Base-by-base conservation (phyloP, 768 basidiomycete genomes). In the Gloeostereum incarnatum region DNA sequence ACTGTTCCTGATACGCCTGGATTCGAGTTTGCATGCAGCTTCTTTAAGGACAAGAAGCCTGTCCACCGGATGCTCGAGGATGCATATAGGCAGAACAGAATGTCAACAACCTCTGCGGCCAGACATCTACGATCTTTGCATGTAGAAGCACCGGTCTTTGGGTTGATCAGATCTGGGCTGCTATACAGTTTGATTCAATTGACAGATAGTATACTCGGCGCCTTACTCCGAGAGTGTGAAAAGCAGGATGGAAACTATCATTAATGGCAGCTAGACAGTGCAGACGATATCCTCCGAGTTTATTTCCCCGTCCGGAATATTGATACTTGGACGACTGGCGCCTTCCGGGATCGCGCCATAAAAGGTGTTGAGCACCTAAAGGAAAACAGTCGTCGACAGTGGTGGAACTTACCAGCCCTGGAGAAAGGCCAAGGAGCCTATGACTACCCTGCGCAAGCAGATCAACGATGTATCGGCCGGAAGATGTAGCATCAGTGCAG, bases 1-100 rank as follows among this genome's bases (percentile, higher is more conserved):
- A 63, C 63, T 34, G 61, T 71, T 8, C 69, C 73, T 0, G 66
- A 67, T 22, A 57, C 52, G 34, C 58, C 65, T 2, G 59, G 63
- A 7, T 74, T 75, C 46, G 73, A 75, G 51, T 72, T 76, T 41
- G 60, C 58, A 10, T 71, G 75, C 45, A 65, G 66, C 39, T 54
- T 76, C 35, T 75, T 69, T 69, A 73, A 78, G 46, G 73, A 78
- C 54, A 78, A 78, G 60, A 78, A 75, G 39, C 68, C 71, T 0
- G 55, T 62, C 8, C 68, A 74, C 31, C 47, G 58, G 4, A 50
- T 70, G 44, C 59, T 71, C 2, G 71, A 69, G 31, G 66, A 69
- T 40, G 75, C 75, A 1, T 73, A 73, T 48, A 55, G 75, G 17
- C 75, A 76, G 51, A 77, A 77, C 47, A 57, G 75, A 19, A 73